Evolutionary conservation across 2,329 filamentous ascomycete species (phyloP).

Genomic region (Neofusicoccum ribis): DNA sequence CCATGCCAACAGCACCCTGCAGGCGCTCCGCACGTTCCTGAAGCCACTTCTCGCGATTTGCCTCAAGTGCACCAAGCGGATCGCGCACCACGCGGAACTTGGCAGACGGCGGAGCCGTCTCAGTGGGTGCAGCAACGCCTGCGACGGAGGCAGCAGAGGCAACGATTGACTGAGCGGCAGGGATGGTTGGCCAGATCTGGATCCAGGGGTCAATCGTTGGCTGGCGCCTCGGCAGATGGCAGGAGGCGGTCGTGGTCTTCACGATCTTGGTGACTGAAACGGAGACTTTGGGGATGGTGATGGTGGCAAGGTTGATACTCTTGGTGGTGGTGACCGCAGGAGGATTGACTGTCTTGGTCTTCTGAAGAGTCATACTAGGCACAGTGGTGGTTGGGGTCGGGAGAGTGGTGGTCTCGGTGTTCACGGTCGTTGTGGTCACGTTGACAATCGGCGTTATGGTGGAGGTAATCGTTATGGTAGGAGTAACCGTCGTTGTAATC

Average conservation of each 20-base stretch:
- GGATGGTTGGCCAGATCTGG: slow-evolving; percentile 30
- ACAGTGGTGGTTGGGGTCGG: slow-evolving; percentile 26
- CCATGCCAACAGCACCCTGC: slow-evolving; percentile 20
- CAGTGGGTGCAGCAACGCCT: slow-evolving; percentile 20
- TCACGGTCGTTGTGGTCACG: slow-evolving; percentile 21
- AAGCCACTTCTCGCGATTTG: slow-evolving; percentile 24
- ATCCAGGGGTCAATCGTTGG: slow-evolving; percentile 28
- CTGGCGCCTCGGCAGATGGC: slow-evolving; percentile 29
- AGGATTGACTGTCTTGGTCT: slow-evolving; percentile 29
- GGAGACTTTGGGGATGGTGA: slow-evolving; percentile 27
- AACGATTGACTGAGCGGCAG: slow-evolving; percentile 21
- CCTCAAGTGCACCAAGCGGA: slow-evolving; percentile 18
- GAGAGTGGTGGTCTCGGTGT: slow-evolving; percentile 28
- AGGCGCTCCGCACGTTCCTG: slow-evolving; percentile 29
- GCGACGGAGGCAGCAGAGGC: slow-evolving; percentile 7
- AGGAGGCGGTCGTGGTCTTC: slow-evolving; percentile 34
- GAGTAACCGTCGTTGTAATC: slow-evolving; percentile 30
- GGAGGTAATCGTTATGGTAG: background rate
- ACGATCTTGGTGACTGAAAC: slow-evolving; percentile 25
- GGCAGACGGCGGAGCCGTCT: slow-evolving; percentile 19
- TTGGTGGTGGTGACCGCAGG: slow-evolving; percentile 27
- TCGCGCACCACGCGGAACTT: slow-evolving; percentile 25
- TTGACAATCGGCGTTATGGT: slow-evolving; percentile 12
- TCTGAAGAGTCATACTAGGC: slow-evolving; percentile 26
- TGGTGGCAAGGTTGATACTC: slow-evolving; percentile 31